phyloP scores from a whole-genome alignment of 805 yeast species.

The Komagataella pastoris region DNA sequence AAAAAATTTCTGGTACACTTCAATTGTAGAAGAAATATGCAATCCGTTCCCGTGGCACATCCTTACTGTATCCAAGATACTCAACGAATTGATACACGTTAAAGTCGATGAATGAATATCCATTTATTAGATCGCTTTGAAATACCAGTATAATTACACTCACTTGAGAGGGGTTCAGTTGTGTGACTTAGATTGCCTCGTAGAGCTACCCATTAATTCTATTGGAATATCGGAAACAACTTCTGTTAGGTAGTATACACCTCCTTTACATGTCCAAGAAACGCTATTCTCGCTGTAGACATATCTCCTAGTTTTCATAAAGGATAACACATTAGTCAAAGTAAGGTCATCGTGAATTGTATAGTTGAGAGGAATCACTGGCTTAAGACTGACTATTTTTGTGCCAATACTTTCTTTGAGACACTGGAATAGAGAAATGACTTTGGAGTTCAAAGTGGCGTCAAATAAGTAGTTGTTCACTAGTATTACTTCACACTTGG shows the following conservation, averaged over 20 bases:
- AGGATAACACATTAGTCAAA: constrained; percentile 44
- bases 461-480: constrained; percentile 81
- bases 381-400: constrained; percentile 65
- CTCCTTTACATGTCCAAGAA: constrained; percentile 84
- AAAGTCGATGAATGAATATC: constrained; percentile 21
- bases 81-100: constrained; percentile 47
- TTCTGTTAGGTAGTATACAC: constrained; percentile 65
- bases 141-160: too few species aligned
- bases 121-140: constrained; percentile 4
- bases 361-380: constrained; percentile 68
- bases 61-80: constrained; percentile 47
- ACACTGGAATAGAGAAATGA: constrained; percentile 49
- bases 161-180: neutral
- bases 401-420: constrained; percentile 50
- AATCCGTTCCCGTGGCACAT: constrained; percentile 52
- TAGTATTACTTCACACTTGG: constrained; percentile 56
- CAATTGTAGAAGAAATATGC: constrained; percentile 1
- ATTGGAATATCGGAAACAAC: constrained; percentile 20
- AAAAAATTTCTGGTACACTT: constrained; percentile 23
- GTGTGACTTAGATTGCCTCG: neutral
- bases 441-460: constrained; percentile 53
- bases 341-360: constrained; percentile 30
- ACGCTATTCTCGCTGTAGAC: constrained; percentile 62
- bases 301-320: constrained; percentile 47
- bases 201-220: neutral